Evolutionary conservation across 139 green algal species (phyloP), one percentile per base, ranked within the genome.

Genomic region (Micractinium conductrix): DNA sequence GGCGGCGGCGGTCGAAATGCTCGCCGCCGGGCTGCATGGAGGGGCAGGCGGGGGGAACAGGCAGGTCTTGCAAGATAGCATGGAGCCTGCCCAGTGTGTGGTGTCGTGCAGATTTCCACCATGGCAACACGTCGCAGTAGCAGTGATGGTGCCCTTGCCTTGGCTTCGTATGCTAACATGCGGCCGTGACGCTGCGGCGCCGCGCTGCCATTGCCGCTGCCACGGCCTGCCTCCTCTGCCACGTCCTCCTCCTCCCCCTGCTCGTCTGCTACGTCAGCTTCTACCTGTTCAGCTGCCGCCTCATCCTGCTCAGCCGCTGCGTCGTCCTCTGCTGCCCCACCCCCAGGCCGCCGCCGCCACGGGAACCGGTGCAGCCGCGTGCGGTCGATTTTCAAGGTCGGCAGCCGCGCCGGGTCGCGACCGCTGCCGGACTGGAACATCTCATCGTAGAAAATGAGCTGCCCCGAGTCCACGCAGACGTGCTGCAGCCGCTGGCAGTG

Each of bases 361-460:
- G 65, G 65, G 65, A 72, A 72, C 33, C 28, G 37, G 65, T 72
- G 43, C 12, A 72, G 65, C 33, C 65, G 65, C 14, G 65, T 72
- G 65, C 19, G 65, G 65, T 72, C 33, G 33, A 72, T 22, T 10
- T 0, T 26, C 33, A 72, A 44, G 0, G 24, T 14, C 37, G 65
- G 65, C 65, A 72, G 65, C 33, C n/a, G 65, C 14, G 35, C 65
- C n/a, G 65, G 33, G 33, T 72, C 65, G 33, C 33, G 14, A 12
- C 65, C 65, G n/a, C 35, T 33, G 33, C 65, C 65, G 12, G 65
- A 16, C 65, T 72, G 65, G 65, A 44, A 33, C 65, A 33, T 33
- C 65, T 44, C n/a, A 33, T 72, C 65, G 33, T 72, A 16, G 35
- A 72, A 72, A 16, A 72, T 72, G 33, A 72, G 65, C 65, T 72